A percentile compares a stretch with the other conserved stretches of the same genome.
These are phyloP conservation scores for Magnusiomyces tetraspermus DNA, from an alignment of 1,139 yeast genomes.

Conservation along the genomic window DNA sequence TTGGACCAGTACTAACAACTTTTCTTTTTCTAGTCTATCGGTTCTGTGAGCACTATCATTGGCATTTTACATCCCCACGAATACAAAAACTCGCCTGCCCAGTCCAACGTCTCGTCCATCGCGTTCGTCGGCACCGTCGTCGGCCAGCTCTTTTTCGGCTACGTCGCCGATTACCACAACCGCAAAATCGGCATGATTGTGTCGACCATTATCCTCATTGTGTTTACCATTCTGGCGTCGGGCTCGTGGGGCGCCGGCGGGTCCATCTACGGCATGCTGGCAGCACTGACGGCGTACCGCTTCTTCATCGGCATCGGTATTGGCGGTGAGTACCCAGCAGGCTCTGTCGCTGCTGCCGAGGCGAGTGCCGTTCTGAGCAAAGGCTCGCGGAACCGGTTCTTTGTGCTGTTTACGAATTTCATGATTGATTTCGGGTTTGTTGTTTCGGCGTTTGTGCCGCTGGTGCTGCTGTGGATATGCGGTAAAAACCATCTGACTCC, in stretches of 20 bases:
- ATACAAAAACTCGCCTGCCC: conserved; percentile 55
- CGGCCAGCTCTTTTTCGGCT: conserved; percentile 78
- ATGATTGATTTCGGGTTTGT: conserved; percentile 89
- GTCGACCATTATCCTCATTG: conserved; percentile 61
- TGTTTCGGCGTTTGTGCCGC: conserved; percentile 72
- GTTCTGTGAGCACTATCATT: conserved; percentile 66
- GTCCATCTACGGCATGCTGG: conserved; percentile 58
- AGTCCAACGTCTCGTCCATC: conserved; percentile 73
- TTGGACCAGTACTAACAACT: background rate
- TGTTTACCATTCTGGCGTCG: conserved; percentile 68
- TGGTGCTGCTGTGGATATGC: conserved; percentile 79
- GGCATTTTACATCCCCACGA: conserved; percentile 52
- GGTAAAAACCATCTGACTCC: conserved; percentile 58
- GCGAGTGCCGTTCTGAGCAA: conserved; percentile 70
- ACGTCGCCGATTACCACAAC: conserved; percentile 64
- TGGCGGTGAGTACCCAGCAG: conserved; percentile 83
- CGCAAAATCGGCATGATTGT: conserved; percentile 74
- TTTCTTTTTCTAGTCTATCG: conserved; percentile 39
- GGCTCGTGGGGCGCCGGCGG: conserved; percentile 81
- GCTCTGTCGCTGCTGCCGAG: conserved; percentile 90
- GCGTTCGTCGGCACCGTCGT: conserved; percentile 86
- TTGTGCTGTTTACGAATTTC: conserved; percentile 77
- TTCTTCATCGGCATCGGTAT: conserved; percentile 77
- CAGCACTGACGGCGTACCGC: conserved; percentile 75
- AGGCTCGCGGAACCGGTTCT: conserved; percentile 81